Base-by-base conservation (phyloP, 1,284 basidiomycete species). In the Wolfiporia cocos region DNA sequence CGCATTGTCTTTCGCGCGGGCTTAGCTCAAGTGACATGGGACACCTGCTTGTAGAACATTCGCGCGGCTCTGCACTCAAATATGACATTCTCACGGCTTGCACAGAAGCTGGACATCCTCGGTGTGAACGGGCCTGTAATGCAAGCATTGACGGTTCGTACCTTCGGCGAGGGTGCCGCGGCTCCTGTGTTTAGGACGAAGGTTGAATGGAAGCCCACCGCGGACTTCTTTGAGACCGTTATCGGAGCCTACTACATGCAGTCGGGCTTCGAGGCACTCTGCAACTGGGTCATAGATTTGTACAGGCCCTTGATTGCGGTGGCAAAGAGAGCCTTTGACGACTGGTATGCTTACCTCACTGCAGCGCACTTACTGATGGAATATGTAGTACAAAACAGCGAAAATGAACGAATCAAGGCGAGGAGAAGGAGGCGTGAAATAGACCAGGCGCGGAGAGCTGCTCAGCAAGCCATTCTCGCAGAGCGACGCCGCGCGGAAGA, bases 191-290 rank as follows among this genome's bases (percentile, higher is more conserved):
- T 12, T 19, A 56, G 58, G 28, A 30, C 48, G 2, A 46, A 41
- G 36, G 26, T 30, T 11, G 22, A 52, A 29, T 44, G 58, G 17
- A 63, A 63, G 47, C 48, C 52, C 9, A 59, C 56, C 10, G 62
- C 59, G 11, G 62, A 64, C 36, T 42, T 59, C 9, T 59, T 64
- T 41, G 62, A 64, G 45, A 59, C 59, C n/a, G 49, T 59, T 14
- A 53, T 62, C 15, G 61, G 52, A 14, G 54, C 55, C 14, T 59
- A 61, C 35, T 61, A 57, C 46, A 18, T 57, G 12, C 56, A 63
- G 19, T 30, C 39, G 5, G 61, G 61, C 0, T 59, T 60, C 33
- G 50, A 57, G 32, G 42, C 51, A 22, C 49, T 63, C 19, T 57
- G 48, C 15, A 35, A 47, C 5, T 63, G 61, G 61, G 55, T 59